Conservation (phyloP, 306 rosid genomes). For the Glycine latifolia region DNA sequence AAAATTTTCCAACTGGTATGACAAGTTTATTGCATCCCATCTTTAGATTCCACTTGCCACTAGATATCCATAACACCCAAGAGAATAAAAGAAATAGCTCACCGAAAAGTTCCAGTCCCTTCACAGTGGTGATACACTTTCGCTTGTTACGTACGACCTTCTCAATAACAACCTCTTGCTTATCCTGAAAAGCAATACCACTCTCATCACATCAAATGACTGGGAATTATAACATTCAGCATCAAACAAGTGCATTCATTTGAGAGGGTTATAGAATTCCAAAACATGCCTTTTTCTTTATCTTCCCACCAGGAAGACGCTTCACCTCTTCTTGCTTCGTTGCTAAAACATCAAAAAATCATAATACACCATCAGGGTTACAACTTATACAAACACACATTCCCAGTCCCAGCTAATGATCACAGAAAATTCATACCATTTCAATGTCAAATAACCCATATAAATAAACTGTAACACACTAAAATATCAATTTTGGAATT, state of each 20-base stretch:
- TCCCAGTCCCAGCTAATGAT: neutral
- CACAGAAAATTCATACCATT: conserved; percentile 9
- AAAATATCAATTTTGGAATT: neutral
- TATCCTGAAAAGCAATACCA: conserved; percentile 67
- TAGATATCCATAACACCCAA: conserved; percentile 28
- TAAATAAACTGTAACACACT: conserved; percentile 26
- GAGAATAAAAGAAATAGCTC: conserved; percentile 49
- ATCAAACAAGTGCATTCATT: neutral
- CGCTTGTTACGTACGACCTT: conserved; percentile 93
- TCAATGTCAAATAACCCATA: conserved; percentile 20
- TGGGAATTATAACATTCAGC: neutral
- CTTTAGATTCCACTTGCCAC: neutral
- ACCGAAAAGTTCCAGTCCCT: conserved; percentile 97
- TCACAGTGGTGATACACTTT: conserved; percentile 92
- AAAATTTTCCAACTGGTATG: neutral
- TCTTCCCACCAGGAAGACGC: conserved; percentile 99
- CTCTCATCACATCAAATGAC: conserved; percentile 31
- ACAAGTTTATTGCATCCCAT: neutral
- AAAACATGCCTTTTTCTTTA: conserved; percentile 86
- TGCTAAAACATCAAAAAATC: conserved; percentile 58
- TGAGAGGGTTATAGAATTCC: neutral
- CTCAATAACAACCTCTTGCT: conserved; percentile 90
- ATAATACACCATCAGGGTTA: neutral
- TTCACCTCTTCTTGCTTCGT: conserved; percentile 86
- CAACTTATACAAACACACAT: neutral